A percentile compares a stretch with the other conserved stretches of the same genome.
Conservation (phyloP, 2,329 filamentous ascomycete species). For the Camptophora hylomeconis region DNA sequence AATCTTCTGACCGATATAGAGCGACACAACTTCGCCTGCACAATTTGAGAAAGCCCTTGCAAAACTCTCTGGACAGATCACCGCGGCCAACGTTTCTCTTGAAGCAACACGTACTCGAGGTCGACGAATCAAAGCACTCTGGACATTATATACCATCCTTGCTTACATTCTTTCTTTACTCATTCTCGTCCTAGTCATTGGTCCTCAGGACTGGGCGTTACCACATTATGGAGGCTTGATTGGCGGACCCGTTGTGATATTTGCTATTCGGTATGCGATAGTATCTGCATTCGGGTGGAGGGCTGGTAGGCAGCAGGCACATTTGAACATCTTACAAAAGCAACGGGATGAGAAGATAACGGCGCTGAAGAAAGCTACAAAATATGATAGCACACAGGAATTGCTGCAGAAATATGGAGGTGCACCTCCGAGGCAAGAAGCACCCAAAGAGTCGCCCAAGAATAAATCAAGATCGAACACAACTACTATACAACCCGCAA, state of each 20-base stretch:
- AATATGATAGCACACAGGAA: constrained; percentile 88
- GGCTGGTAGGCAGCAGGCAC: constrained; percentile 53
- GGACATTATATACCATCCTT: constrained; percentile 81
- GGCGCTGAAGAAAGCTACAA: constrained; percentile 86
- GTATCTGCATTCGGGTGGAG: constrained; percentile 69
- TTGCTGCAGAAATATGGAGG: constrained; percentile 89
- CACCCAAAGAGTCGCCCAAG: constrained; percentile 18
- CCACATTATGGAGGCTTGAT: constrained; percentile 67
- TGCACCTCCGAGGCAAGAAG: constrained; percentile 33
- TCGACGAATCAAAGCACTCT: constrained; percentile 69
- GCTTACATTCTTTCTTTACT: constrained; percentile 79
- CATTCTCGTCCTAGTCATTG: constrained; percentile 71
- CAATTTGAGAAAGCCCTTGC: constrained; percentile 88
- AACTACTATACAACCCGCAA: constrained; percentile 24
- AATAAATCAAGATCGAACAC: constrained; percentile 15
- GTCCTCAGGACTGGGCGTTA: constrained; percentile 62
- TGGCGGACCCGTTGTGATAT: constrained; percentile 74
- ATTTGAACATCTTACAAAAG: constrained; percentile 61
- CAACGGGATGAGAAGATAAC: constrained; percentile 81
- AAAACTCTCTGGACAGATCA: constrained; percentile 69
- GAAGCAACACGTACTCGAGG: constrained; percentile 60
- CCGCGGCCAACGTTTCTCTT: constrained; percentile 57
- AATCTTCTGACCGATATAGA: constrained; percentile 1
- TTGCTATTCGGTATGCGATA: constrained; percentile 53
- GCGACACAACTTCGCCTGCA: constrained; percentile 63